Evolutionary conservation across 352 stramenopile genomes (phyloP).

Genomic region (Blastocystis sp.): DNA sequence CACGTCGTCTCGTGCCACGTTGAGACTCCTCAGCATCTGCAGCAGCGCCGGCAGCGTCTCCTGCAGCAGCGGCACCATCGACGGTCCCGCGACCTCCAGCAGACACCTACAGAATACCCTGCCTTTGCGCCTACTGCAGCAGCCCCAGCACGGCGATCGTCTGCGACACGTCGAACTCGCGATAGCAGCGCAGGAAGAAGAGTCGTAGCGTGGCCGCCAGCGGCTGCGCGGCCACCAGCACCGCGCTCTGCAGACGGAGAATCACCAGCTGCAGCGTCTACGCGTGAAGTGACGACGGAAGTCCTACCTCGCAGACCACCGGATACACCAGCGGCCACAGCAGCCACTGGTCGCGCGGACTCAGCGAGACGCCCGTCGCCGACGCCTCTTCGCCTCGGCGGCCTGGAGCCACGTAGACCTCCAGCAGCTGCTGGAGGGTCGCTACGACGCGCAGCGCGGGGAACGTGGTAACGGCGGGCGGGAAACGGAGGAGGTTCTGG

Average conservation of each 20-base stretch:
- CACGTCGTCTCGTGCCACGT: constrained; percentile 10
- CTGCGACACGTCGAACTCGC: background rate
- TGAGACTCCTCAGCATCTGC: constrained; percentile 2
- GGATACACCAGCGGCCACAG: background rate
- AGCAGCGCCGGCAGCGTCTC: background rate
- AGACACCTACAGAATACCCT: background rate
- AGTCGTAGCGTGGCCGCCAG: background rate
- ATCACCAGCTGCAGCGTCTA: background rate
- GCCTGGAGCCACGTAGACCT: background rate
- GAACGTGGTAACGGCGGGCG: background rate
- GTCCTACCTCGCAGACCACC: background rate
- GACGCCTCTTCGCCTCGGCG: background rate
- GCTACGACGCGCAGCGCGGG: background rate
- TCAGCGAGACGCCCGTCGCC: background rate
- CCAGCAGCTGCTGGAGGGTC: background rate
- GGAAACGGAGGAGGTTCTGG: background rate
- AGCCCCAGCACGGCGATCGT: background rate
- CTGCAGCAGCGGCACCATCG: background rate
- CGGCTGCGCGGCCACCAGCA: background rate
- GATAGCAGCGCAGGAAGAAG: constrained; percentile 45
- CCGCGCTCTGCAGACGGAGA: background rate
- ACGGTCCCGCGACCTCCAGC: background rate
- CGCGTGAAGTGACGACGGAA: background rate
- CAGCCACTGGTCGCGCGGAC: constrained; percentile 25
- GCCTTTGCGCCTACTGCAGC: background rate